Evolutionary conservation across 345 rosid genomes (phyloP), one percentile per base, ranked within the genome.

Genomic region (Kandelia obovata): DNA sequence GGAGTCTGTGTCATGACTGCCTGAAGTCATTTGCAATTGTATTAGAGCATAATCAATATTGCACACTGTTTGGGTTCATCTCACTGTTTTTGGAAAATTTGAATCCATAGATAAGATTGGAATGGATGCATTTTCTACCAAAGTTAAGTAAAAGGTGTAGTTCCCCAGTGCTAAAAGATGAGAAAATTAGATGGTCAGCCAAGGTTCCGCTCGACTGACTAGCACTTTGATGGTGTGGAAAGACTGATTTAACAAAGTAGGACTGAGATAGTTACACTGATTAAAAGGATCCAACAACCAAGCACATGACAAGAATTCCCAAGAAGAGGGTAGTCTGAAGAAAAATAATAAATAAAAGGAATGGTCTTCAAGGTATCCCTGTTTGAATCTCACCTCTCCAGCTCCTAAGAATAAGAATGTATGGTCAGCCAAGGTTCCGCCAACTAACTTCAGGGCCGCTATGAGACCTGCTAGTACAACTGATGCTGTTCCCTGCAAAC

Each of bases 371-470:
- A 19, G 52, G 17, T 7, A 39, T 37, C 7, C n/a, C 10, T n/a
- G 27, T 35, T 6, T 58, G 55, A 63, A 51, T 52, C 88, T 79
- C 81, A 86, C 98, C 79, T 94, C 98, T 64, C 98, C 98, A 60
- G 98, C 98, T 73, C 98, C 96, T 20, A 91, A 89, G 86, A 94
- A 94, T 66, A 94, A 87, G 88, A 91, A 94, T 30, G 67, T 88
- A 63, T 91, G 97, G 13, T 89, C 89, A 8, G 88, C 84, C 62
- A 94, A 85, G 52, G 78, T 71, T 68, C 95, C 90, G 17, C 86
- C 89, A 10, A 79, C 76, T 80, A 91, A 80, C 74, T 89, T 88
- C 62, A 88, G 76, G 62, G 98, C 88, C 1, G 98, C 86, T 61
- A 92, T 81, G 56, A 94, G 82, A 61, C 98, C 97, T 7, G 96